These are phyloP conservation scores for Camellia granthamiana DNA, from an alignment of 148 eudicot genomes.

Conservation along the genomic window DNA sequence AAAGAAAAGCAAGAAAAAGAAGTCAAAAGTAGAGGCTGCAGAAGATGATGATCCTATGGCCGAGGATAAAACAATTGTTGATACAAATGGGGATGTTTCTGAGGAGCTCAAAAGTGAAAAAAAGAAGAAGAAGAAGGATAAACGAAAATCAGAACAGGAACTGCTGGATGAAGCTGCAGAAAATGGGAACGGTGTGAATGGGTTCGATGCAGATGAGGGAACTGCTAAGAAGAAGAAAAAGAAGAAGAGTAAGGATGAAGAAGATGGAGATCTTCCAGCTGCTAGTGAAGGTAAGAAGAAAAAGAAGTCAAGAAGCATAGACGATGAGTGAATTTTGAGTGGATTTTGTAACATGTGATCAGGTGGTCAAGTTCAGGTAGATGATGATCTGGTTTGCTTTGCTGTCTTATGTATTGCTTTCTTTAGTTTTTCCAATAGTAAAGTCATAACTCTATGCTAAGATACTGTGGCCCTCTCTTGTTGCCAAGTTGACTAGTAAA, in stretches of 20 bases:
- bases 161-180: slow-evolving; percentile 22
- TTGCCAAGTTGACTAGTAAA: too few relatives aligned
- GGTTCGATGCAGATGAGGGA: slow-evolving; percentile 26
- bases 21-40: slow-evolving; percentile 39
- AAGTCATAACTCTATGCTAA: neutral
- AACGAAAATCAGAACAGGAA: slow-evolving; percentile 43
- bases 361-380: neutral
- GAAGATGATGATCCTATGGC: slow-evolving; percentile 24
- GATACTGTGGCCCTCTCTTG: neutral
- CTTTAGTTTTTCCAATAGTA: neutral
- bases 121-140: slow-evolving; percentile 70
- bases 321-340: slow-evolving; percentile 10
- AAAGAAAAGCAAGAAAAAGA: slow-evolving; percentile 83
- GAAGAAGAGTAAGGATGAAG: slow-evolving; percentile 51
- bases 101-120: slow-evolving; percentile 53
- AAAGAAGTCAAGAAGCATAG: slow-evolving; percentile 50
- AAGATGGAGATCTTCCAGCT: slow-evolving; percentile 33
- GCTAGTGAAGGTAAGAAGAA: slow-evolving; percentile 57
- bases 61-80: slow-evolving; percentile 31
- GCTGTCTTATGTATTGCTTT: neutral
- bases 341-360: neutral
- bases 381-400: neutral
- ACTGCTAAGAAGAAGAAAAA: slow-evolving; percentile 45
- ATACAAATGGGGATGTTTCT: slow-evolving; percentile 38
- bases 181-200: slow-evolving; percentile 26